These are phyloP conservation scores for Knoxdaviesia proteae DNA, from an alignment of 2,329 filamentous ascomycete species.

Conservation along the genomic window DNA sequence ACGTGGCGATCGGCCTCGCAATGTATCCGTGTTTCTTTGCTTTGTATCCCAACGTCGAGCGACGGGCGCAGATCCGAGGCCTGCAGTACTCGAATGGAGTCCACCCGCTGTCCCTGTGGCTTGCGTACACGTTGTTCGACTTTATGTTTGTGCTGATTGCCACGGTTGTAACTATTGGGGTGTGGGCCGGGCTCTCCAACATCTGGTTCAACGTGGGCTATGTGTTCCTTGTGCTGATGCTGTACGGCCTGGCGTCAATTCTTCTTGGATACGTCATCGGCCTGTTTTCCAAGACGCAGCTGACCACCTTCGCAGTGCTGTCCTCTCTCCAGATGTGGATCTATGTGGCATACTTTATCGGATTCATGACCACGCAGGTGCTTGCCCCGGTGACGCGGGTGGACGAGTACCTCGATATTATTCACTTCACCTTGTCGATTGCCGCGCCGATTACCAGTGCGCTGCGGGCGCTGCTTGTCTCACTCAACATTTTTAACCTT, in stretches of 20 bases:
- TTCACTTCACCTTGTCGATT: slow-evolving; percentile 54
- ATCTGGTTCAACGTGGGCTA: slow-evolving; percentile 67
- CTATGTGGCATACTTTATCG: slow-evolving; percentile 52
- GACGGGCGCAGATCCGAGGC: slow-evolving; percentile 57
- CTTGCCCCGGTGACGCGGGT: slow-evolving; percentile 51
- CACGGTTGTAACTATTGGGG: slow-evolving; percentile 37
- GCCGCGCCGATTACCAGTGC: slow-evolving; percentile 62
- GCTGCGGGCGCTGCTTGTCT: slow-evolving; percentile 51
- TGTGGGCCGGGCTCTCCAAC: slow-evolving; percentile 43
- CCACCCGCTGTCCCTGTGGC: slow-evolving; percentile 60
- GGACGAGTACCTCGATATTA: slow-evolving; percentile 43
- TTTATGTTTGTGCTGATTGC: slow-evolving; percentile 49
- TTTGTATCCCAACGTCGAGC: slow-evolving; percentile 72
- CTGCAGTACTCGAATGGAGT: slow-evolving; percentile 88
- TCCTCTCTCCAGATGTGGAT: slow-evolving; percentile 55
- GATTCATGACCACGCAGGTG: slow-evolving; percentile 51
- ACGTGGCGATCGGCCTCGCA: slow-evolving; percentile 59
- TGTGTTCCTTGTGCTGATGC: slow-evolving; percentile 57
- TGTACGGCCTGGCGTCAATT: slow-evolving; percentile 63
- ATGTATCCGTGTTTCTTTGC: slow-evolving; percentile 74
- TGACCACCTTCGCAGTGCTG: slow-evolving; percentile 68
- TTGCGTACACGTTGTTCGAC: slow-evolving; percentile 66
- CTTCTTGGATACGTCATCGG: slow-evolving; percentile 66
- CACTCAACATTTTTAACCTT: slow-evolving; percentile 66
- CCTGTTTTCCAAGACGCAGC: slow-evolving; percentile 55